A percentile compares a stretch with the other conserved stretches of the same genome.
phyloP scores from a whole-genome alignment of 2,329 filamentous ascomycete species.

The Acrodontium crateriforme region DNA sequence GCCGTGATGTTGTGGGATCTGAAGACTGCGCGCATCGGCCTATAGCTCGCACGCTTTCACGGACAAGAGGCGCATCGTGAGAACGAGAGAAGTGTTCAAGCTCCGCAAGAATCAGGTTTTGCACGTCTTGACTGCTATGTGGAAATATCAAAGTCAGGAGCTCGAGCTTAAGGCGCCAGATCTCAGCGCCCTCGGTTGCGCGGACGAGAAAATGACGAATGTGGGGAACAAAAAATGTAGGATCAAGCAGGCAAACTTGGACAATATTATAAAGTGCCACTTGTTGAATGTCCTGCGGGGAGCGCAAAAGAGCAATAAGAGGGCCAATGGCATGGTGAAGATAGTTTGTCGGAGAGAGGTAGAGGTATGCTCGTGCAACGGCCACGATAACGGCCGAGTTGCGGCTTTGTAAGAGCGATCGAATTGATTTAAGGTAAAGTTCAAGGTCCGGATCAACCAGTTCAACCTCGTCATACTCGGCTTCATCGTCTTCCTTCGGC shows the following conservation, averaged over 20 bases:
- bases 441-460: constrained; percentile 70
- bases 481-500: constrained; percentile 29
- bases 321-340: constrained; percentile 66
- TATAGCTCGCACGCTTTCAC: constrained; percentile 83
- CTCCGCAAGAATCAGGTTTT: constrained; percentile 80
- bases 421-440: constrained; percentile 64
- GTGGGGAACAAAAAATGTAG: constrained; percentile 74
- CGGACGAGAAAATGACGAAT: constrained; percentile 80
- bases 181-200: constrained; percentile 60
- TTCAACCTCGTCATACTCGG: constrained; percentile 39
- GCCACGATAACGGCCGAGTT: constrained; percentile 88
- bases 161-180: constrained; percentile 89
- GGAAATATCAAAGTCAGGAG: constrained; percentile 84
- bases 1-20: constrained; percentile 53
- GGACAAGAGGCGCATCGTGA: constrained; percentile 62
- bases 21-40: constrained; percentile 74
- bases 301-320: constrained; percentile 69
- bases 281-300: constrained; percentile 75
- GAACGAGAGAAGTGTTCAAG: constrained; percentile 81
- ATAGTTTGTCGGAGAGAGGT: constrained; percentile 68
- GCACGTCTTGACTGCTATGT: constrained; percentile 57
- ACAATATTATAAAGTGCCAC: constrained; percentile 90
- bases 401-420: constrained; percentile 75
- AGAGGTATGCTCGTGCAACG: constrained; percentile 70
- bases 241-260: constrained; percentile 66